phyloP scores from a whole-genome alignment of 2,329 filamentous ascomycete species.

The Colletotrichum lindemuthianum region DNA sequence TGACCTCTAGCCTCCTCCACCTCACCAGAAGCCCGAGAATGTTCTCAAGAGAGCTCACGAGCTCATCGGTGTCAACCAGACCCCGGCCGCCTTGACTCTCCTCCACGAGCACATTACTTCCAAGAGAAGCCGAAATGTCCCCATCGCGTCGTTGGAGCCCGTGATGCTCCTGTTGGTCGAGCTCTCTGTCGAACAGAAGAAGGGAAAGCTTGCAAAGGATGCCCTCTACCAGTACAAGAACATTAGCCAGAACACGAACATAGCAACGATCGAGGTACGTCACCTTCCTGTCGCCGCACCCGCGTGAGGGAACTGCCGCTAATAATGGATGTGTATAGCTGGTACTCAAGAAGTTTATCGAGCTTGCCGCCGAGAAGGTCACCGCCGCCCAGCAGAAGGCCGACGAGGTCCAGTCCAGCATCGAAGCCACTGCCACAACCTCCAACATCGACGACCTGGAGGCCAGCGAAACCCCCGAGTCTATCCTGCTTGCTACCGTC shows the following conservation, averaged over 20 bases:
- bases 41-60: conserved; percentile 98
- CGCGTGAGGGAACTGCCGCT: conserved; percentile 13
- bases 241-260: conserved; percentile 98
- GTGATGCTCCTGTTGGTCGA: conserved; percentile 99
- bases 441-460: conserved; percentile 93
- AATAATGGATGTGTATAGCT: conserved; percentile 59
- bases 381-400: conserved; percentile 95
- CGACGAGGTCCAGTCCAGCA: conserved; percentile 89
- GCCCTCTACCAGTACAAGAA: conserved; percentile 99
- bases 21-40: conserved; percentile 98
- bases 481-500: conserved; percentile 95
- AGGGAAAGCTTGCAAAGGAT: conserved; percentile 98
- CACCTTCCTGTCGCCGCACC: not conserved
- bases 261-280: conserved; percentile 91
- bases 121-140: conserved; percentile 96
- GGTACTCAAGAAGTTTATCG: conserved; percentile 97
- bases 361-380: conserved; percentile 95
- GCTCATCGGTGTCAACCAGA: conserved; percentile 97
- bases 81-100: conserved; percentile 89
- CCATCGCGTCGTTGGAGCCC: conserved; percentile 94
- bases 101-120: conserved; percentile 99
- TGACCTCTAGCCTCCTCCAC: conserved; percentile 81
- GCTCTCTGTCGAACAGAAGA: conserved; percentile 95
- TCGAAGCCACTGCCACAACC: conserved; percentile 78
- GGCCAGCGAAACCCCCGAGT: conserved; percentile 96